Percentiles rank a stretch among this genome's conserved stretches.
Conservation (phyloP, 768 basidiomycete genomes). For the Amanita phalloides region DNA sequence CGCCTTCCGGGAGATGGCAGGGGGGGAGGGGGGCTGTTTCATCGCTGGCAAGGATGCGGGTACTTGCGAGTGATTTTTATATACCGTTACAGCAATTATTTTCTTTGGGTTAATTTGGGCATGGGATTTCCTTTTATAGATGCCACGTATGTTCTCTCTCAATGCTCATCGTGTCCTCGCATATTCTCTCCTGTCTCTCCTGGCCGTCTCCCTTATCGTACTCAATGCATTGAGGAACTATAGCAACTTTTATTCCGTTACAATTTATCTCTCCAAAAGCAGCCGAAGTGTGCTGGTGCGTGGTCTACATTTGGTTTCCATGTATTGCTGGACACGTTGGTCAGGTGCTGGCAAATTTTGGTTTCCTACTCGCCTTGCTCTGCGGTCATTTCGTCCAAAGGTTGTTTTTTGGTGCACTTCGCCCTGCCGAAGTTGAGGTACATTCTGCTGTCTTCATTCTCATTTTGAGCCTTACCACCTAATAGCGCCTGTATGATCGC, state of each 20-base stretch:
- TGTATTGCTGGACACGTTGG: conserved; percentile 3
- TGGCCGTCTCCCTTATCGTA: conserved; percentile 64
- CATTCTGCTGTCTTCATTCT: conserved; percentile 11
- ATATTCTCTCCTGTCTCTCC: conserved; percentile 57
- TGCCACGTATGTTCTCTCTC: conserved; percentile 31
- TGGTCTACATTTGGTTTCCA: not conserved
- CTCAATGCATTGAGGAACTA: conserved; percentile 72
- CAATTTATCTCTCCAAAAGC: conserved; percentile 88
- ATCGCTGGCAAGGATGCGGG: not conserved
- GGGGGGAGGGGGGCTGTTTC: not conserved
- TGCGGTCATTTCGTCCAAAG: conserved; percentile 71
- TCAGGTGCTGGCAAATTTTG: conserved; percentile 88
- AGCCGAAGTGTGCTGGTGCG: conserved; percentile 86
- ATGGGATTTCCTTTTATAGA: not conserved
- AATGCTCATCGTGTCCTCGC: conserved; percentile 56
- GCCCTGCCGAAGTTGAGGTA: conserved; percentile 89
- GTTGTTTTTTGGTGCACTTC: conserved; percentile 85
- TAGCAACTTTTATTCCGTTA: conserved; percentile 90
- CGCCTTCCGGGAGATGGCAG: not conserved
- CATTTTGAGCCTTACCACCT: not conserved
- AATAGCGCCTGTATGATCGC: conserved; percentile 86
- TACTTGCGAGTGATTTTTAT: not conserved
- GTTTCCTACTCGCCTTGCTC: conserved; percentile 64
- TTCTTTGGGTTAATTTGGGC: no score
- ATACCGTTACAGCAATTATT: not conserved